Evolutionary conservation across 2,329 filamentous ascomycete species (phyloP), one percentile per base, ranked within the genome.

Genomic region (Colletotrichum endophyticum): DNA sequence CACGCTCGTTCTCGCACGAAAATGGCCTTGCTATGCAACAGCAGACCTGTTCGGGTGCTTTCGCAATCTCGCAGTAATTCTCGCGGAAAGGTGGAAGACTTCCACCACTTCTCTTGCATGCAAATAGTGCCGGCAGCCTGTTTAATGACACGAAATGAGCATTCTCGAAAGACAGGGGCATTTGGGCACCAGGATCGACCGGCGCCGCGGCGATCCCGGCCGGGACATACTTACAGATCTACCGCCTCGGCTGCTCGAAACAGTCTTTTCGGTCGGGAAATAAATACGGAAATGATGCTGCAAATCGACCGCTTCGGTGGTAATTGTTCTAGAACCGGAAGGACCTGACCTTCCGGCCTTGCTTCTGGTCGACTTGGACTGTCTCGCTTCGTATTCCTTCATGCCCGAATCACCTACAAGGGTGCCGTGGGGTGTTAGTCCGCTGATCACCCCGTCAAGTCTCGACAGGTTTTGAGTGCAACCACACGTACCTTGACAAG

Each of bases 21-120:
- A 71, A 92, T 86, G 79, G 95, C 88, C 86, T 99, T 99, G 85
- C 92, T 98, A 85, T 99, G 97, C 87, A 98, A 95, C 78, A 99
- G 87, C 27, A 98, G 83, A 1, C 95, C 95, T 4, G 85, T 79
- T 44, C 96, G 89, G 28, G 87, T 90, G 78, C 94, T 98, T 78
- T 92, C 87, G 82, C 94, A 96, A 82, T 99, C 95, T 68, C 93
- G 91, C 80, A 99, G 87, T 34, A 95, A 87, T 56, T 91, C 84
- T 57, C 88, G 90, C 6, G 96, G 96, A 80, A 99, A 99, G 0
- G 87, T 91, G 4, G 88, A 77, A 1, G 89, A 86, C 57, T 93
- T 88, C 89, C 94, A 99, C 92, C 93, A 96, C 77, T 91, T 92
- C 11, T 89, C 86, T 77, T 94, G 91, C 75, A 97, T 90, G 81